These are phyloP conservation scores for Pulveroboletus sp. DNA, from an alignment of 768 basidiomycete genomes.

Conservation along the genomic window DNA sequence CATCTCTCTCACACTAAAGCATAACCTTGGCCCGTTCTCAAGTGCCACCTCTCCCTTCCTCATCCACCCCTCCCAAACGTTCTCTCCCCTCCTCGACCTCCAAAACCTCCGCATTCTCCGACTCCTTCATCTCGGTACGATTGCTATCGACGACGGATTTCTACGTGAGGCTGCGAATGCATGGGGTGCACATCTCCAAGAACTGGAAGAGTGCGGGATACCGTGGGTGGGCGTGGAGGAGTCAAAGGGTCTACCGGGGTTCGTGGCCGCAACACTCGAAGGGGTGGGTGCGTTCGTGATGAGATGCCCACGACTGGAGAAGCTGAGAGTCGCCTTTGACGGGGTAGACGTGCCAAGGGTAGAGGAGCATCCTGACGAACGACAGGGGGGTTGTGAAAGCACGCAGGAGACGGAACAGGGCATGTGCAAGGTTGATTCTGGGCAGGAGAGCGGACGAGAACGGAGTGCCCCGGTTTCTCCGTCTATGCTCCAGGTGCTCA, in stretches of 20 bases:
- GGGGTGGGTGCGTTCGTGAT: constrained; percentile 19
- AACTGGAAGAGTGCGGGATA: constrained; percentile 25
- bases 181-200: constrained; percentile 24
- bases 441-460: not conserved
- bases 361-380: not conserved
- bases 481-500: constrained; percentile 20
- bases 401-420: not conserved
- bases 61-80: constrained; percentile 21
- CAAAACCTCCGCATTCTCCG: constrained; percentile 17
- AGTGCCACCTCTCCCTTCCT: constrained; percentile 20
- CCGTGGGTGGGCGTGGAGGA: constrained; percentile 24
- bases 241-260: constrained; percentile 6
- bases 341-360: constrained; percentile 7
- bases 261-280: constrained; percentile 16
- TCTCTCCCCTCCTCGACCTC: constrained; percentile 23
- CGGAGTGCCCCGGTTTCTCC: not conserved
- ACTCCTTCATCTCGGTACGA: constrained; percentile 24
- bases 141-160: constrained; percentile 27
- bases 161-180: constrained; percentile 23
- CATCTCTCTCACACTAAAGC: constrained; percentile 27
- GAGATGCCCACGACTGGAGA: constrained; percentile 17
- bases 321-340: constrained; percentile 23
- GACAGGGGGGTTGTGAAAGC: not conserved
- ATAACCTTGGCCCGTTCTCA: constrained; percentile 20
- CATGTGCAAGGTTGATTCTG: not conserved